These are phyloP conservation scores for Rauvolfia tetraphylla DNA, from an alignment of 257 asterid species.

Conservation along the genomic window DNA sequence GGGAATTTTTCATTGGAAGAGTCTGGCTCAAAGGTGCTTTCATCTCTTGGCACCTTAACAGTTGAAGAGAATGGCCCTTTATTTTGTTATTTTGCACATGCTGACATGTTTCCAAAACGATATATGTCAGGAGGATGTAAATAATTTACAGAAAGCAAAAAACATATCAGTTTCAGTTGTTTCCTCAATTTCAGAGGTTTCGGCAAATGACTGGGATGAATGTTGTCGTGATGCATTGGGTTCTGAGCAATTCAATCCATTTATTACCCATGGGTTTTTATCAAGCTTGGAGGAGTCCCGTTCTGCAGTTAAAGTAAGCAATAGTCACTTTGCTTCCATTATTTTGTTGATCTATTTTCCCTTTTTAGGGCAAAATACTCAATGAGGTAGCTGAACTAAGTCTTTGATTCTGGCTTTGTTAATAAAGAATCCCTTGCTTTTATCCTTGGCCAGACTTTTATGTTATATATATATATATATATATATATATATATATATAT, in stretches of 20 bases:
- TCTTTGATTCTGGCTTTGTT: not conserved
- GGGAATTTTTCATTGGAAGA: slow-evolving; percentile 66
- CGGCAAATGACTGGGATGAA: slow-evolving; percentile 82
- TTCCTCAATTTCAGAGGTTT: slow-evolving; percentile 72
- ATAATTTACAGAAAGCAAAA: slow-evolving; percentile 30
- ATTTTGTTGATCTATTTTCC: not conserved
- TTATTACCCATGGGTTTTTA: slow-evolving; percentile 77
- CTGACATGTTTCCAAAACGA: slow-evolving; percentile 9
- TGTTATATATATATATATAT: no score
- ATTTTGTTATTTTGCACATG: not conserved
- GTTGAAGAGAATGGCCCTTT: slow-evolving; percentile 6
- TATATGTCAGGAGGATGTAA: slow-evolving; percentile 43
- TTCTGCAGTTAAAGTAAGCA: slow-evolving; percentile 74
- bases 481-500: no score
- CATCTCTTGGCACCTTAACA: slow-evolving; percentile 9
- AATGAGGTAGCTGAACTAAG: not conserved
- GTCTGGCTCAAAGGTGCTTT: slow-evolving; percentile 50
- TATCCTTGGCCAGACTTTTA: not conserved
- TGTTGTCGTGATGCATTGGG: slow-evolving; percentile 74
- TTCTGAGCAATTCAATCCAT: slow-evolving; percentile 67
- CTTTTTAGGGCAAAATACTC: not conserved
- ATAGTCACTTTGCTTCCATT: slow-evolving; percentile 19
- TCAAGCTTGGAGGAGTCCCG: slow-evolving; percentile 92
- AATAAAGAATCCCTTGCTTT: not conserved
- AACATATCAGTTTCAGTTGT: slow-evolving; percentile 69